A percentile compares a stretch with the other conserved stretches of the same genome.
These are phyloP conservation scores for Pseudogymnoascus destructans DNA, from an alignment of 2,329 filamentous ascomycete species.

Conservation along the genomic window DNA sequence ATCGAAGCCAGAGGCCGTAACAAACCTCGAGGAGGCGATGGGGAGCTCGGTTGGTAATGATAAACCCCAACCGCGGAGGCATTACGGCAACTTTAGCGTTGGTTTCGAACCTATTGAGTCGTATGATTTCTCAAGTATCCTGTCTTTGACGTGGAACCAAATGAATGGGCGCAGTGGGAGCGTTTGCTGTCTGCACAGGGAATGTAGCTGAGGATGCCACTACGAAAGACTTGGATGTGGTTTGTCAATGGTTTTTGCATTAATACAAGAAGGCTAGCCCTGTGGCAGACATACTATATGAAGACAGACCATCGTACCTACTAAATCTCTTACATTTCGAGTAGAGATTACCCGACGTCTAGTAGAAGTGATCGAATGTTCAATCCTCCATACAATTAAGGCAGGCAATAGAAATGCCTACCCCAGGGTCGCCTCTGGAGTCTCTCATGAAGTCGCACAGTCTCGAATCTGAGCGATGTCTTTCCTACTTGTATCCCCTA, in stretches of 20 bases:
- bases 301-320: background rate
- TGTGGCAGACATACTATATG: background rate
- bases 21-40: background rate
- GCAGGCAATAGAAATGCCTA: background rate
- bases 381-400: background rate
- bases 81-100: constrained; percentile 4
- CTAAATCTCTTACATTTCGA: background rate
- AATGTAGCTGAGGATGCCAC: background rate
- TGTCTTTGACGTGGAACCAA: constrained; percentile 22
- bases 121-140: constrained; percentile 18
- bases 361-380: background rate
- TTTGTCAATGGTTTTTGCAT: background rate
- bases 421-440: background rate
- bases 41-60: background rate
- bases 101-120: constrained; percentile 12
- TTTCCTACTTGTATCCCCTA: background rate
- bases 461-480: background rate
- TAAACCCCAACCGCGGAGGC: background rate
- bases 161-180: constrained; percentile 25
- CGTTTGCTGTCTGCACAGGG: constrained; percentile 19
- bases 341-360: background rate
- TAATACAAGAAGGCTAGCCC: background rate
- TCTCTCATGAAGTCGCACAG: background rate
- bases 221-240: background rate
- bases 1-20: constrained; percentile 1